Evolutionary conservation across 345 rosid genomes (phyloP).

Genomic region (Moricandia arvensis): DNA sequence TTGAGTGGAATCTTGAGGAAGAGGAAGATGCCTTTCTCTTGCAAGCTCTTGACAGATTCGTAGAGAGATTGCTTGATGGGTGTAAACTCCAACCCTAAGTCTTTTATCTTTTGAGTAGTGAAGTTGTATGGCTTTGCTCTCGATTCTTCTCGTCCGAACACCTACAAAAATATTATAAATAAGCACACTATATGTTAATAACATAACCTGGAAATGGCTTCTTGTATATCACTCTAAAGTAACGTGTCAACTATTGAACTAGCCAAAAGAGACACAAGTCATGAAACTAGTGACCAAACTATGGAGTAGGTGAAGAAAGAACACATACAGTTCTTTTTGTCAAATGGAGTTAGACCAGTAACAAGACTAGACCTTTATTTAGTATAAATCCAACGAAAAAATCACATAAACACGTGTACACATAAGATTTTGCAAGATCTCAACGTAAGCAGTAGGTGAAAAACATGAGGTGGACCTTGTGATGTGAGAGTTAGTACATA

Average conservation of each 20-base stretch:
- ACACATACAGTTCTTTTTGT: slow-evolving; percentile 13
- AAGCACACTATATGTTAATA: slow-evolving; percentile 2
- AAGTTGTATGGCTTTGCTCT: slow-evolving; percentile 74
- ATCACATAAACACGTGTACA: slow-evolving; percentile 10
- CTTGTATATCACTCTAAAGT: slow-evolving; percentile 16
- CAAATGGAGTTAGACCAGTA: slow-evolving; percentile 22
- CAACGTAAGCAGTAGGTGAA: slow-evolving; percentile 15
- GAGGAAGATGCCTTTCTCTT: slow-evolving; percentile 83
- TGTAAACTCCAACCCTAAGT: slow-evolving; percentile 72
- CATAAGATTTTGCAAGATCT: slow-evolving; percentile 18
- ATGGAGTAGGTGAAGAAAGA: slow-evolving; percentile 37
- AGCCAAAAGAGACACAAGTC: slow-evolving; percentile 32
- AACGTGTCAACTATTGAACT: slow-evolving; percentile 1
- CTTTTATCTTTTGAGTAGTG: slow-evolving; percentile 75
- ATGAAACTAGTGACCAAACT: slow-evolving; percentile 30
- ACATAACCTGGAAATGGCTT: not conserved
- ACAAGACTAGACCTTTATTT: not conserved
- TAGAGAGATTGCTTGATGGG: slow-evolving; percentile 77
- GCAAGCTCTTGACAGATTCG: slow-evolving; percentile 86
- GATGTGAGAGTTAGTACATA: slow-evolving; percentile 27
- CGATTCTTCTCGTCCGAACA: slow-evolving; percentile 87
- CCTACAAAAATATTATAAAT: slow-evolving; percentile 39
- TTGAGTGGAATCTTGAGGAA: slow-evolving; percentile 48
- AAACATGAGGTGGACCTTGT: slow-evolving; percentile 19
- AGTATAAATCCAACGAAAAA: not conserved